Evolutionary conservation across 257 asterid genomes (phyloP).

Genomic region (Eucommia ulmoides): DNA sequence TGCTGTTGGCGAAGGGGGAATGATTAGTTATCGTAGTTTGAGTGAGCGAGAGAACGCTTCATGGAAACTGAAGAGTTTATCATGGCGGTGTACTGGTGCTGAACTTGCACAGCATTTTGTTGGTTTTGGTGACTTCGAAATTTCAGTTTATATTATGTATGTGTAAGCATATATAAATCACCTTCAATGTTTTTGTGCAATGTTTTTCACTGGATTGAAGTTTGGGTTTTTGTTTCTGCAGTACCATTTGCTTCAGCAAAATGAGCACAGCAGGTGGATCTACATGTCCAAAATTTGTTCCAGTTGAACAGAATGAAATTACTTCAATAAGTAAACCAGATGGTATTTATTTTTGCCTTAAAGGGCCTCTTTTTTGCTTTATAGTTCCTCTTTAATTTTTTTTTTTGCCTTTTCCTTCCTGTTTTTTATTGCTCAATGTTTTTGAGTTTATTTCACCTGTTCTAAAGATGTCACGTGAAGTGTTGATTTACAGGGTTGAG

Average conservation of each 20-base stretch:
- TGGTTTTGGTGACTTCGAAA: too few species aligned
- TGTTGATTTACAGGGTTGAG: constrained; percentile 37
- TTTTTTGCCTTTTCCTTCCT: not conserved
- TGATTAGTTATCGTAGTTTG: too few species aligned
- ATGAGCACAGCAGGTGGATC: constrained; percentile 53
- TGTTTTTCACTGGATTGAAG: not conserved
- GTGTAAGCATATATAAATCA: too few species aligned
- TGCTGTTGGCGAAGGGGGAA: too few species aligned
- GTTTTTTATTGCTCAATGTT: not conserved
- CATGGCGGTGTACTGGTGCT: too few species aligned
- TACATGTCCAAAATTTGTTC: constrained; percentile 53
- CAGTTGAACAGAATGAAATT: constrained; percentile 54
- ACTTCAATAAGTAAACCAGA: constrained; percentile 42
- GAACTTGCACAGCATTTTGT: too few species aligned
- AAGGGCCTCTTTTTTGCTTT: not conserved
- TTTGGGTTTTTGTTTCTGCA: constrained; percentile 11
- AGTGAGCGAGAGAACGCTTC: too few species aligned
- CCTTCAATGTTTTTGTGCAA: too few species aligned
- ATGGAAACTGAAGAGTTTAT: too few species aligned
- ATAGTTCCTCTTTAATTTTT: not conserved
- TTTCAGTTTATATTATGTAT: too few species aligned
- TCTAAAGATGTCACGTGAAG: constrained; percentile 8
- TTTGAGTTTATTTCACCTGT: constrained; percentile 3
- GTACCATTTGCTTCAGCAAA: constrained; percentile 37
- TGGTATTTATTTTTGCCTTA: constrained; percentile 27